Evolutionary conservation across 257 asterid species (phyloP).

Genomic region (Oldenlandia corymbosa): DNA sequence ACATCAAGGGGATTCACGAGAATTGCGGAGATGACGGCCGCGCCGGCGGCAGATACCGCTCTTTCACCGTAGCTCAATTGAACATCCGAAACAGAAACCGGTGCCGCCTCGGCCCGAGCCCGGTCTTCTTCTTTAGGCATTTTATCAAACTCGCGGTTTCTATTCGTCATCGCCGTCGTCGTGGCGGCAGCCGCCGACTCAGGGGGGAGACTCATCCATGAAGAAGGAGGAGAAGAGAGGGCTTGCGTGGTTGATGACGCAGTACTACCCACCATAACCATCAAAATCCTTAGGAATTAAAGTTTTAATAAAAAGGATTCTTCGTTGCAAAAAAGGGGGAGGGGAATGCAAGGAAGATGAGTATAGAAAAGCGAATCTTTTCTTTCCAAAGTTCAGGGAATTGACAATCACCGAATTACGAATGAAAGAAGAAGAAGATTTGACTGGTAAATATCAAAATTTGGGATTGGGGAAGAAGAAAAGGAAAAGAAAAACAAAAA

Average conservation of each 20-base stretch:
- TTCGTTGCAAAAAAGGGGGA: too few species aligned
- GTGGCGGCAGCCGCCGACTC: slow-evolving; percentile 25
- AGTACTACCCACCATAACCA: slow-evolving; percentile 19
- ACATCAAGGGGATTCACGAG: slow-evolving; percentile 89
- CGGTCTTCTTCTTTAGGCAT: slow-evolving; percentile 11
- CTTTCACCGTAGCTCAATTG: slow-evolving; percentile 57
- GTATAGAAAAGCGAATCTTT: neutral
- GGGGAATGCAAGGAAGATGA: neutral
- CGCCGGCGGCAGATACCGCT: slow-evolving; percentile 77
- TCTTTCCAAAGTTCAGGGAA: neutral
- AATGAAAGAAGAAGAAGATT: neutral
- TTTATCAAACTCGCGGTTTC: slow-evolving; percentile 38
- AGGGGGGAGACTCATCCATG: slow-evolving; percentile 32
- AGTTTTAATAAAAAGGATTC: too few species aligned
- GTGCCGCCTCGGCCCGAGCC: slow-evolving; percentile 8
- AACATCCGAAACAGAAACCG: slow-evolving; percentile 28
- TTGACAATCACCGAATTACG: neutral
- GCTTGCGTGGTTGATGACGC: slow-evolving; percentile 48
- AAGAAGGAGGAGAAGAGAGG: slow-evolving; percentile 19
- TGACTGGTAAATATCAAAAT: neutral
- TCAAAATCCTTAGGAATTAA: too few species aligned
- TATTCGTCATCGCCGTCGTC: slow-evolving; percentile 30
- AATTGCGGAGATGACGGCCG: slow-evolving; percentile 71
- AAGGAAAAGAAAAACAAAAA: neutral
- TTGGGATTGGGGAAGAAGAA: neutral